Conservation (phyloP, 805 yeast species). For the Wickerhamiella domercqiae region DNA sequence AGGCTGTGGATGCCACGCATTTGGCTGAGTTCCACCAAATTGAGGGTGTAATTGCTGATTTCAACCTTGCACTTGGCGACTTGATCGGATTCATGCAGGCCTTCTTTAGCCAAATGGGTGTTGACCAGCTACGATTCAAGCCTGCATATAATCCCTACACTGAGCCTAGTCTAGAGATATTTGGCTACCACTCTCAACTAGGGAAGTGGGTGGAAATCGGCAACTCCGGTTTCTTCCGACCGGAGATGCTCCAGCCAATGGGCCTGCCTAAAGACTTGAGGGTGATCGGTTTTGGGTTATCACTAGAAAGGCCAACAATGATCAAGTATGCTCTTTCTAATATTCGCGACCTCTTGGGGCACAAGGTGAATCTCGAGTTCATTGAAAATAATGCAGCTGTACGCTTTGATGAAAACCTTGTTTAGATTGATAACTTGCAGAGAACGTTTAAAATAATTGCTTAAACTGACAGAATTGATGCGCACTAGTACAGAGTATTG, state of each 20-base stretch:
- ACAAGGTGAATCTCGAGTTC: slow-evolving; percentile 87
- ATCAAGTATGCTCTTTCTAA: slow-evolving; percentile 91
- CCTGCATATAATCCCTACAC: slow-evolving; percentile 99
- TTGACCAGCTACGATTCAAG: slow-evolving; percentile 84
- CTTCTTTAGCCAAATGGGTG: slow-evolving; percentile 96
- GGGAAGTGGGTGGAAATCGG: slow-evolving; percentile 99
- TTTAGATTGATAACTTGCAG: slow-evolving; percentile 13
- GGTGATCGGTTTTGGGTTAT: slow-evolving; percentile 94
- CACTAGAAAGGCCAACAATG: slow-evolving; percentile 98
- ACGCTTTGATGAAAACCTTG: slow-evolving; percentile 69
- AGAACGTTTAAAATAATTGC: background rate
- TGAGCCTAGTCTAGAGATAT: slow-evolving; percentile 95
- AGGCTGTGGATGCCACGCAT: slow-evolving; percentile 98
- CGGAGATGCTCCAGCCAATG: slow-evolving; percentile 98
- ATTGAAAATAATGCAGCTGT: slow-evolving; percentile 96
- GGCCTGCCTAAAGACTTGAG: slow-evolving; percentile 90
- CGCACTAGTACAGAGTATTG: background rate
- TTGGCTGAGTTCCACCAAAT: slow-evolving; percentile 98
- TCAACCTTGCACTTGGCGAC: slow-evolving; percentile 86
- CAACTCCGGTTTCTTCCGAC: slow-evolving; percentile 98
- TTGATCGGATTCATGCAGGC: slow-evolving; percentile 96
- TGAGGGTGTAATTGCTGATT: slow-evolving; percentile 97
- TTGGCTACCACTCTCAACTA: slow-evolving; percentile 89
- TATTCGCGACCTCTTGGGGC: slow-evolving; percentile 93
- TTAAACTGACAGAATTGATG: background rate